Percentiles rank a stretch among this genome's conserved stretches.
phyloP scores from a whole-genome alignment of 768 basidiomycete genomes.

The Termitomyces sp. region DNA sequence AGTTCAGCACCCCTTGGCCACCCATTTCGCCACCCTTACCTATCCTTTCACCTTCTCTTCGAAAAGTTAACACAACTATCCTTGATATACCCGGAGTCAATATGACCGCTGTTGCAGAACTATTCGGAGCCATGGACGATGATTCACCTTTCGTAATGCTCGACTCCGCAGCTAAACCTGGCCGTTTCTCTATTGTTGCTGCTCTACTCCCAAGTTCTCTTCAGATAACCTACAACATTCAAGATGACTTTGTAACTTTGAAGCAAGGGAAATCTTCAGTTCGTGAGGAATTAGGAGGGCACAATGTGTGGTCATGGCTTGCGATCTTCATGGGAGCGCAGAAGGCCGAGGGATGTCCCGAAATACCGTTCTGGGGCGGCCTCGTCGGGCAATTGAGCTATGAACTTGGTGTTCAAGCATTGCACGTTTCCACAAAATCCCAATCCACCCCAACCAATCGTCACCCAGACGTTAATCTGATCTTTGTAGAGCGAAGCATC shows the following conservation, averaged over 20 bases:
- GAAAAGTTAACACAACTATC: conserved; percentile 31
- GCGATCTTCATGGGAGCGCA: conserved; percentile 61
- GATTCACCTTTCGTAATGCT: conserved; percentile 64
- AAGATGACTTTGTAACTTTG: conserved; percentile 48
- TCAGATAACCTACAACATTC: conserved; percentile 57
- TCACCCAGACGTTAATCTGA: conserved; percentile 73
- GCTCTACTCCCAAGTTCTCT: conserved; percentile 52
- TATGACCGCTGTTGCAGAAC: conserved; percentile 53
- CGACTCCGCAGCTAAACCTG: conserved; percentile 76
- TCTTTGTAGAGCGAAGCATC: conserved; percentile 78
- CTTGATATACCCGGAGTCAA: conserved; percentile 44
- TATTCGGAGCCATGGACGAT: conserved; percentile 59
- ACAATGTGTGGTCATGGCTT: conserved; percentile 75
- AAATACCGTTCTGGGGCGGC: conserved; percentile 83
- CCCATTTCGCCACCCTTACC: conserved; percentile 30
- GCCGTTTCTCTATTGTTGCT: conserved; percentile 71
- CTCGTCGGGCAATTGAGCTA: conserved; percentile 78
- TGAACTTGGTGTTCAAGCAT: conserved; percentile 65
- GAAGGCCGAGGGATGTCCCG: conserved; percentile 38
- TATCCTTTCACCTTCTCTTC: conserved; percentile 21
- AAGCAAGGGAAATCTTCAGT: conserved; percentile 32
- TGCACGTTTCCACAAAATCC: conserved; percentile 41
- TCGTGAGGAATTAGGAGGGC: conserved; percentile 43
- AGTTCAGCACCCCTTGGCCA: conserved; percentile 62
- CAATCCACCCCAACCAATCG: conserved; percentile 19